Percentiles rank a stretch among this genome's conserved stretches.
Evolutionary conservation across 2,329 filamentous ascomycete species (phyloP).

Genomic region (Diaporthe vexans): DNA sequence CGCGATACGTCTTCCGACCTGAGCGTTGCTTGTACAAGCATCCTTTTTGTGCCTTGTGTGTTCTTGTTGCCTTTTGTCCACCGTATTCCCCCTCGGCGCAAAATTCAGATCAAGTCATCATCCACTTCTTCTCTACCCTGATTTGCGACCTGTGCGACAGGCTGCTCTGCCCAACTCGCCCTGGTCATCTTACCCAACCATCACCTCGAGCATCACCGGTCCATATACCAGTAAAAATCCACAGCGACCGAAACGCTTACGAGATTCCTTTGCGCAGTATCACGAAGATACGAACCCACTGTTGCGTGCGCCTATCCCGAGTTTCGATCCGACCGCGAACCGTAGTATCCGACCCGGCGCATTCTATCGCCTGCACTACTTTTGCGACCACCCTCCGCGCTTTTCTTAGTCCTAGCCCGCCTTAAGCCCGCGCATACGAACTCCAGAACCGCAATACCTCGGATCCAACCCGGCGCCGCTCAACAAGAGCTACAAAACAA

Average conservation of each 20-base stretch:
- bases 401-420: slow-evolving; percentile 12
- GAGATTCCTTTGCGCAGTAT: slow-evolving; percentile 20
- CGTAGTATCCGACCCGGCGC: slow-evolving; percentile 29
- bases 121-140: slow-evolving; percentile 33
- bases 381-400: slow-evolving; percentile 14
- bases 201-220: slow-evolving; percentile 6
- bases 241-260: slow-evolving; percentile 22
- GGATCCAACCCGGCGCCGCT: neutral
- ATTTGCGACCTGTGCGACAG: slow-evolving; percentile 35
- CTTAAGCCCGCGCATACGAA: slow-evolving; percentile 23
- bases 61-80: slow-evolving; percentile 30
- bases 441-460: neutral
- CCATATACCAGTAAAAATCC: neutral
- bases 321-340: slow-evolving; percentile 34
- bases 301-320: slow-evolving; percentile 27
- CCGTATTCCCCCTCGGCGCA: slow-evolving; percentile 33
- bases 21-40: slow-evolving; percentile 42
- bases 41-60: slow-evolving; percentile 38
- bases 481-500: slow-evolving; percentile 20
- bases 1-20: slow-evolving; percentile 38
- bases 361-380: slow-evolving; percentile 22
- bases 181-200: slow-evolving; percentile 26
- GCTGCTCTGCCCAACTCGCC: slow-evolving; percentile 1
- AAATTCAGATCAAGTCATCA: slow-evolving; percentile 35
- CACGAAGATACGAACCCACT: slow-evolving; percentile 32